phyloP scores from a whole-genome alignment of 2,329 filamentous ascomycete genomes.

The Colletotrichum echinochloae region DNA sequence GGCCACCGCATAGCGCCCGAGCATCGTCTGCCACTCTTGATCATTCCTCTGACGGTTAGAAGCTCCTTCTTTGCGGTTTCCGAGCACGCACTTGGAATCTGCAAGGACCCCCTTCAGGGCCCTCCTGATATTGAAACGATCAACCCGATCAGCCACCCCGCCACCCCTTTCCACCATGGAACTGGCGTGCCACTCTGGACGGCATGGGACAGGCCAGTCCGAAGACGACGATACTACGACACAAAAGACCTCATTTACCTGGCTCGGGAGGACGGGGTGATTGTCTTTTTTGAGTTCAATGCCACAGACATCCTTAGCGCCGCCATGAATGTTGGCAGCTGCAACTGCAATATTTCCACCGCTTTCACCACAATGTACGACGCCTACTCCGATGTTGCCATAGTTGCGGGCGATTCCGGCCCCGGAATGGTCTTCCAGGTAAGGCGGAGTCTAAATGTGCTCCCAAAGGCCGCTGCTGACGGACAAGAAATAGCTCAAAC shows the following conservation, averaged over 20 bases:
- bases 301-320: slow-evolving; percentile 66
- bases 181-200: slow-evolving; percentile 75
- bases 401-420: slow-evolving; percentile 82
- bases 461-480: not conserved
- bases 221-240: slow-evolving; percentile 71
- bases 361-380: slow-evolving; percentile 84
- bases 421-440: slow-evolving; percentile 82
- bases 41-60: slow-evolving; percentile 79
- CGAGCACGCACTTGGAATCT: slow-evolving; percentile 67
- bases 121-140: slow-evolving; percentile 62
- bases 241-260: slow-evolving; percentile 85
- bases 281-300: slow-evolving; percentile 79
- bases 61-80: slow-evolving; percentile 78
- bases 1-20: slow-evolving; percentile 64
- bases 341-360: slow-evolving; percentile 80
- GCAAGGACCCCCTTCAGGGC: slow-evolving; percentile 65
- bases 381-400: slow-evolving; percentile 78
- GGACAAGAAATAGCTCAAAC: slow-evolving; percentile 32
- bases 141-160: slow-evolving; percentile 53
- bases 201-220: slow-evolving; percentile 83
- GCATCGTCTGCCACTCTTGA: slow-evolving; percentile 72
- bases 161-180: slow-evolving; percentile 62
- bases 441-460: slow-evolving; percentile 45
- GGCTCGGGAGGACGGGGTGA: slow-evolving; percentile 85
- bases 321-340: slow-evolving; percentile 70